A percentile compares a stretch with the other conserved stretches of the same genome.
phyloP scores from a whole-genome alignment of 2,329 filamentous ascomycete genomes.

The Xylaria multiplex region DNA sequence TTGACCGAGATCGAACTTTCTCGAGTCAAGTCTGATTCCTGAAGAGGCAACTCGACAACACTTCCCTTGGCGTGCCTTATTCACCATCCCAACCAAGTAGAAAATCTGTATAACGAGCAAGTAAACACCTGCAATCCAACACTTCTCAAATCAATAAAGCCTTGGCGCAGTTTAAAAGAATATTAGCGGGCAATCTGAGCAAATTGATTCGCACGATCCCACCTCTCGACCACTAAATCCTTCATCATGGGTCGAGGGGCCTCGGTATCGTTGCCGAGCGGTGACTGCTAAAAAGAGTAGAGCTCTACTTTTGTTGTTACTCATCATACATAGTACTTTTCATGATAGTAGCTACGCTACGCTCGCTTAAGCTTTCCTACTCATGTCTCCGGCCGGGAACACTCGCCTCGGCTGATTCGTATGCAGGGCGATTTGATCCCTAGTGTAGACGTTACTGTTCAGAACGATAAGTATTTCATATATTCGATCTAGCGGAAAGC shows the following conservation, averaged over 20 bases:
- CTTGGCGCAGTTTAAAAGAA: conserved; percentile 24
- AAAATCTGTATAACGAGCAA: conserved; percentile 21
- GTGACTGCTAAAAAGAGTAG: conserved; percentile 5
- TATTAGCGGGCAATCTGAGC: conserved; percentile 5
- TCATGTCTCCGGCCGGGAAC: conserved; percentile 1
- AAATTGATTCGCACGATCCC: conserved; percentile 25
- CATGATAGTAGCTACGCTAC: conserved; percentile 10
- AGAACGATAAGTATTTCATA: conserved; percentile 5
- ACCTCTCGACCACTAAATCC: conserved; percentile 19
- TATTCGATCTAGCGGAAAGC: conserved; percentile 4
- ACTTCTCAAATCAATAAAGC: conserved; percentile 29
- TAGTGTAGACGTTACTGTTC: background rate
- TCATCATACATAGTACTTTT: conserved; percentile 8
- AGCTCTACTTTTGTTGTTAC: background rate
- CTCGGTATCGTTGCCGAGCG: conserved; percentile 27
- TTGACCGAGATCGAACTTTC: conserved; percentile 19
- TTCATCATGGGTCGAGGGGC: conserved; percentile 14
- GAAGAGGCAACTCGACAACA: conserved; percentile 31
- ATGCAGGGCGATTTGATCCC: background rate
- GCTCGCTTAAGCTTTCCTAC: conserved; percentile 5
- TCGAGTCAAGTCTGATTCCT: conserved; percentile 17
- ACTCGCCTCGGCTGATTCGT: background rate
- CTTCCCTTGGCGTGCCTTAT: conserved; percentile 24
- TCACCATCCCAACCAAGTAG: conserved; percentile 29
- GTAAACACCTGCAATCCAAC: conserved; percentile 26